Base-by-base conservation (phyloP, 495 filamentous ascomycete genomes). In the Podospora conica region DNA sequence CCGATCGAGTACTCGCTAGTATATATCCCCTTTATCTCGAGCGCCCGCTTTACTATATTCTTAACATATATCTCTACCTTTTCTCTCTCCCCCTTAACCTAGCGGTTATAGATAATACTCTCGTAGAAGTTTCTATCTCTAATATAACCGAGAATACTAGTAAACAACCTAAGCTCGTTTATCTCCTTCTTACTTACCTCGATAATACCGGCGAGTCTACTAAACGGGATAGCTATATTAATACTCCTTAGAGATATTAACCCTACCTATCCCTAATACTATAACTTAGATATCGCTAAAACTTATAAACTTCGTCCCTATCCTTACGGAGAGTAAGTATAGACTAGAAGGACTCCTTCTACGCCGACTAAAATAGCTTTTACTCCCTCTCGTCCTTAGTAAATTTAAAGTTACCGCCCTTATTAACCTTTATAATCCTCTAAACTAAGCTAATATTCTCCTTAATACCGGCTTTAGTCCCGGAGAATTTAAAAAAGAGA, bases 111-210 rank as follows among this genome's bases (percentile, higher is more conserved):
- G 75, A 97, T 86, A 70, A 97, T 92, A 74, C 87, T 90, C 70
- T 91, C 87, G 73, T 97, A 93, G 76, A 96, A 96, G 75, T 97
- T 97, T 9, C 93, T 92, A 74, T 96, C 91, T 5, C 91, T 91
- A 65, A 96, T 87, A 67, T 96, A 91, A 9, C 81, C 92, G 0
- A 97, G 81, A 24, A 94, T 92, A 73, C 87, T 91, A 20, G 91
- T 91, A 71, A 96, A 94, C 10, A 96, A 76, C 3, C 91, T 91
- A 9, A 94, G 79, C 9, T 90, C 86, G 70, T 94, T 89, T 79
- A 96, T 86, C 74, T 96, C 91, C 70, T 91, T 90, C 79, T 96
- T 95, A 60, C 90, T 92, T 48, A 90, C 84, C 72, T 96, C 92
- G 63, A 96, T 94, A 48, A 96, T 91, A 75, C 96, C 93, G 3